phyloP scores from a whole-genome alignment of 176 grass and related monocot genomes.

The Cymbopogon citratus region DNA sequence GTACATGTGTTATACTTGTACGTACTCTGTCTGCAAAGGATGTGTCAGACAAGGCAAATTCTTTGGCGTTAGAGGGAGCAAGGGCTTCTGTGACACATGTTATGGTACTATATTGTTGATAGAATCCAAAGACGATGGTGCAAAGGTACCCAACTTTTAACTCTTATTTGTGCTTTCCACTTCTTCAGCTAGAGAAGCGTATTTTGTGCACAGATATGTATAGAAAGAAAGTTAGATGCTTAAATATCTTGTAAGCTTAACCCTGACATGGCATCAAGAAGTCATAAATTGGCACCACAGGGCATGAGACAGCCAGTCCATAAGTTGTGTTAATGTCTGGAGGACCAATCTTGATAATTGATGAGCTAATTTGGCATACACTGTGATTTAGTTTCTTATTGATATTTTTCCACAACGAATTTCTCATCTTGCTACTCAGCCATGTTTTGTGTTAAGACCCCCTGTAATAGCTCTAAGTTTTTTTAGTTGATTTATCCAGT shows the following conservation, averaged over 20 bases:
- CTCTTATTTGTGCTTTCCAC: slow-evolving; percentile 7
- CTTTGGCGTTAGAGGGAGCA: slow-evolving; percentile 86
- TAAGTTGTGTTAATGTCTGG: not conserved
- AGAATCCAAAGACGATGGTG: slow-evolving; percentile 60
- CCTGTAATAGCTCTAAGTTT: too few relatives aligned
- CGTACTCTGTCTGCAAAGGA: slow-evolving; percentile 87
- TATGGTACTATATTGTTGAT: slow-evolving; percentile 77
- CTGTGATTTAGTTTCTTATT: not conserved
- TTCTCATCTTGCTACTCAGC: not conserved
- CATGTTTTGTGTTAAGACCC: not conserved
- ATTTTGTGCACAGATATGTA: not conserved
- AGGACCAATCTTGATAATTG: slow-evolving; percentile 14
- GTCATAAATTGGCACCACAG: slow-evolving; percentile 3
- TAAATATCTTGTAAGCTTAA: too few relatives aligned
- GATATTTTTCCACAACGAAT: not conserved
- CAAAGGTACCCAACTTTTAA: slow-evolving; percentile 49
- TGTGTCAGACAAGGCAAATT: slow-evolving; percentile 67
- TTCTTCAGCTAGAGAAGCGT: not conserved
- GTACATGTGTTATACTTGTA: slow-evolving; percentile 94
- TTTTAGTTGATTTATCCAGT: too few relatives aligned
- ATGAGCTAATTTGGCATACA: not conserved
- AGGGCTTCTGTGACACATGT: slow-evolving; percentile 97
- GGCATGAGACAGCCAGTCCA: not conserved
- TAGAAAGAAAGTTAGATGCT: not conserved
- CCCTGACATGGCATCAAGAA: not conserved